Base-by-base conservation (phyloP, 495 filamentous ascomycete species). In the Trichoderma gamsii region DNA sequence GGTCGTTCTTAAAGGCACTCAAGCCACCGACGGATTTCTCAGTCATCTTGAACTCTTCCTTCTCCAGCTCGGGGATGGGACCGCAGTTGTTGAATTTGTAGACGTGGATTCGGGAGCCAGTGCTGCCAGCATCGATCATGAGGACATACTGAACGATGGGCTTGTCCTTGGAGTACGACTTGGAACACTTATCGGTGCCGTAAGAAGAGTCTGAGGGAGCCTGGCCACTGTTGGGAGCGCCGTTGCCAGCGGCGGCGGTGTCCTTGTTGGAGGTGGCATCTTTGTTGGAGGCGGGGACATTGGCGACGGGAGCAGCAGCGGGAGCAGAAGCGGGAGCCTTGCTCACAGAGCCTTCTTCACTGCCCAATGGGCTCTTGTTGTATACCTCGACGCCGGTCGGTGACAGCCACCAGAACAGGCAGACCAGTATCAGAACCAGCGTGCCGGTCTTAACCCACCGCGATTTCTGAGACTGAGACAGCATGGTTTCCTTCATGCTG, bases 61-160 rank as follows among this genome's bases (percentile, higher is more conserved):
- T 81, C 75, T 99, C 95, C 21, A 99, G 84, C 79, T 98, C 95
- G n/a, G 95, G 95, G 25, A 93, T 93, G 44, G 89, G 76, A 65
- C 93, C 96, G 80, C 95, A 99, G 82, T 98, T 99, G 82, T 97
- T 99, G 86, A 99, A 99, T 69, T 89, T 89, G 81, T 97, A 99
- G 67, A 98, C 93, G 79, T 99, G 95, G 74, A 99, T 97, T 67
- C 95, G 91, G 69, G 95, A 98, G 68, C 95, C 95, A 51, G 94
- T 97, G 79, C 93, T 97, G 67, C 95, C 95, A 46, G 95, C 95
- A 82, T 99, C 95, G 74, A 99, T 92, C 95, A 99, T 98, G 71
- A 97, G 85, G 68, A 92, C 95, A 83, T 97, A 98, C 74, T 99
- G 95, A 69, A 97, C 88, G 71, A 99, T 82, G 32, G 96, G 96